Conservation (phyloP, 345 rosid genomes). For the Passiflora organensis region DNA sequence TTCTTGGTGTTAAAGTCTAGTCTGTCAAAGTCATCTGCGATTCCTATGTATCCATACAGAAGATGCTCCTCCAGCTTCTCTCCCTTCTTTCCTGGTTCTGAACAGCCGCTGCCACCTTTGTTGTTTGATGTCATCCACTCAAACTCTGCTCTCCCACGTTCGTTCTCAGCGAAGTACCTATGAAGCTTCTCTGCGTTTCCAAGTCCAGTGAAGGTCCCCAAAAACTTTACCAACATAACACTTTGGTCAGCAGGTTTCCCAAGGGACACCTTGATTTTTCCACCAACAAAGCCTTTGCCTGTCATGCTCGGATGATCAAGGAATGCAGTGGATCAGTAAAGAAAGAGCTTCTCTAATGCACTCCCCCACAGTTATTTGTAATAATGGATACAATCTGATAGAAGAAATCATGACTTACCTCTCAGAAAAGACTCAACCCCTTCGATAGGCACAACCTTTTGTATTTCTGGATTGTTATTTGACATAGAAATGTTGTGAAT, state of each 20-base stretch:
- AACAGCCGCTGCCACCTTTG: constrained; percentile 2
- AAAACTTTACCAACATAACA: constrained; percentile 43
- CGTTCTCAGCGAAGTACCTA: constrained; percentile 34
- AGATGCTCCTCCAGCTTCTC: constrained; percentile 33
- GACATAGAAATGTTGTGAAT: constrained; percentile 51
- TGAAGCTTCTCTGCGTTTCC: constrained; percentile 44
- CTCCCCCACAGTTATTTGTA: no score
- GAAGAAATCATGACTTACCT: constrained; percentile 22
- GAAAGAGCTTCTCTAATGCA: no score
- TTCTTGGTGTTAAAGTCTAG: constrained; percentile 47
- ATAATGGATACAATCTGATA: no score
- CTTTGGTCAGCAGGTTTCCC: constrained; percentile 58
- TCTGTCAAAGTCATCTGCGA: constrained; percentile 52
- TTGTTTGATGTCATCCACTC: constrained; percentile 15
- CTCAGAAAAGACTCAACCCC: constrained; percentile 44
- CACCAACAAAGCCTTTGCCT: constrained; percentile 47
- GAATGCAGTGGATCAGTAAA: not conserved
- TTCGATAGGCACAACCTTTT: constrained; percentile 45
- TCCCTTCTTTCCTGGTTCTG: constrained; percentile 20
- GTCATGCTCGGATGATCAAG: constrained; percentile 8
- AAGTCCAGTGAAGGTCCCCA: constrained; percentile 45
- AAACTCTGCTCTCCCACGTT: constrained; percentile 43
- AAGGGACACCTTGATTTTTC: constrained; percentile 43
- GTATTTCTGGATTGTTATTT: constrained; percentile 38
- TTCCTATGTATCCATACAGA: constrained; percentile 46